Evolutionary conservation across 345 rosid genomes (phyloP).

Genomic region (Salix suchowensis): DNA sequence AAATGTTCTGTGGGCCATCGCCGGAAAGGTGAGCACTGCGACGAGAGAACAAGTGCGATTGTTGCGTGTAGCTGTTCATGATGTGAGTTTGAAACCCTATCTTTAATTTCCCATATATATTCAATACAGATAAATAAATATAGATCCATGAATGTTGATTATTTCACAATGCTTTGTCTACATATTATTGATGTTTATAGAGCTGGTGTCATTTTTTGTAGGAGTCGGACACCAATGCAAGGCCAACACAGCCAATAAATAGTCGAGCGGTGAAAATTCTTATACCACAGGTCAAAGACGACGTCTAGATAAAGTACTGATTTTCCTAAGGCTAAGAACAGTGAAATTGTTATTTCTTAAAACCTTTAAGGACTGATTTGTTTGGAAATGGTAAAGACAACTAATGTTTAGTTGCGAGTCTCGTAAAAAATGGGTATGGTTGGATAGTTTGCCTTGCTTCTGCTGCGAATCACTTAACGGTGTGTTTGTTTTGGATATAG

Average conservation of each 20-base stretch:
- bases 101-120: background rate
- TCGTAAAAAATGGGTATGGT: too few species aligned
- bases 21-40: constrained; percentile 58
- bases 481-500: too few species aligned
- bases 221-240: constrained; percentile 58
- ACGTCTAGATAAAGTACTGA: background rate
- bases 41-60: constrained; percentile 47
- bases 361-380: too few species aligned
- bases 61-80: constrained; percentile 76
- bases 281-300: constrained; percentile 22
- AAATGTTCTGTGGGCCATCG: constrained; percentile 61
- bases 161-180: too few species aligned
- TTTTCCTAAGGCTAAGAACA: too few species aligned
- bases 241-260: constrained; percentile 54
- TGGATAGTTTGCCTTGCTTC: too few species aligned
- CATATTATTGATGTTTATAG: too few species aligned
- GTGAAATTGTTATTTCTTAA: too few species aligned
- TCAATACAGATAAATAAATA: background rate
- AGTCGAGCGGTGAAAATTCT: constrained; percentile 39
- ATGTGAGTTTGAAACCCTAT: constrained; percentile 41
- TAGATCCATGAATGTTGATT: background rate
- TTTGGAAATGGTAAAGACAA: too few species aligned
- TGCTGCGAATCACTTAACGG: too few species aligned
- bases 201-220: constrained; percentile 20
- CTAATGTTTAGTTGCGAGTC: too few species aligned